Conservation (phyloP, 371 early-diverging fungal species). For the Apophysomyces sp. region DNA sequence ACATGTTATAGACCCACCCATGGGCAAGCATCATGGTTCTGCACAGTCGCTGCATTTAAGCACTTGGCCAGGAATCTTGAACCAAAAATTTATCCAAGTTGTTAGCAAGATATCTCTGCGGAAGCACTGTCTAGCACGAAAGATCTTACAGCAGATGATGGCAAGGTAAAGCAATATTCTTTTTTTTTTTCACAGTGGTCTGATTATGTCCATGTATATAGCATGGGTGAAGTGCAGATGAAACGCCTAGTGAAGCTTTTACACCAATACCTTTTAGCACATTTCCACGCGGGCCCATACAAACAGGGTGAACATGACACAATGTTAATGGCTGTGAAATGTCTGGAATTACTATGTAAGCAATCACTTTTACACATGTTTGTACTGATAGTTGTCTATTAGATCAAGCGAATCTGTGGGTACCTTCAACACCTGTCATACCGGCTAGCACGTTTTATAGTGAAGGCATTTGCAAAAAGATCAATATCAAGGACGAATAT, state of each 20-base stretch:
- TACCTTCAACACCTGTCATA: constrained; percentile 23
- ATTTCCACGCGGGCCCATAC: constrained; percentile 52
- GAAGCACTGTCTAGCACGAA: constrained; percentile 1
- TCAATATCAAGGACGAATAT: constrained; percentile 84
- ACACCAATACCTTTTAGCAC: constrained; percentile 39
- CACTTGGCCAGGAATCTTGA: constrained; percentile 21
- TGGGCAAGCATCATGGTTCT: not conserved
- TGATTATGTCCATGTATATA: not conserved
- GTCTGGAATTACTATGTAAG: constrained; percentile 58
- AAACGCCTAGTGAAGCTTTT: constrained; percentile 19
- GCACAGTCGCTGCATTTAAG: not conserved
- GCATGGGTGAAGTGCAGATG: constrained; percentile 22
- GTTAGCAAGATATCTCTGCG: constrained; percentile 18
- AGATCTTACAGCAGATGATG: constrained; percentile 8
- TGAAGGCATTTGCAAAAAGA: constrained; percentile 50
- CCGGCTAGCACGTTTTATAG: constrained; percentile 64
- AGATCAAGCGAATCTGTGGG: constrained; percentile 25
- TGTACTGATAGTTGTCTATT: too few relatives aligned
- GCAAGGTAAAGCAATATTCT: constrained; percentile 9
- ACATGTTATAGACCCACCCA: not conserved
- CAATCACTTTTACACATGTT: too few relatives aligned
- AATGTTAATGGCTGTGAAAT: constrained; percentile 62
- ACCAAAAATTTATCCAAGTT: constrained; percentile 36
- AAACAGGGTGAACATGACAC: constrained; percentile 57
- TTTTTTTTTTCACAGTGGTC: not conserved